Percentiles rank a stretch among this genome's conserved stretches.
Evolutionary conservation across 2,329 filamentous ascomycete species (phyloP).

Genomic region (Achaetomium macrosporum): DNA sequence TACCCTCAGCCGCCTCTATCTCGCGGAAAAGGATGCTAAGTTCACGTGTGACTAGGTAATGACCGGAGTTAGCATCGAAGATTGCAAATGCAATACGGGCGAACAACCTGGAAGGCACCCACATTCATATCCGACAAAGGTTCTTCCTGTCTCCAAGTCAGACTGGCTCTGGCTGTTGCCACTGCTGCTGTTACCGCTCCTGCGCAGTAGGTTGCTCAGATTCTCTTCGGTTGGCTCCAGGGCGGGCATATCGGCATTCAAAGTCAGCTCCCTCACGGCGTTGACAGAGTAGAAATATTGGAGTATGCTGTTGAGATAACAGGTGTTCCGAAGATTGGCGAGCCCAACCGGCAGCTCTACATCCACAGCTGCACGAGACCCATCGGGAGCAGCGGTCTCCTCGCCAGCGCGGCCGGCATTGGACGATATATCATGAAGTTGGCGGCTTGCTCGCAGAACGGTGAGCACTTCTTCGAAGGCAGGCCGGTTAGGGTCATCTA

Average conservation of each 20-base stretch:
- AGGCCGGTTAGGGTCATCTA: slow-evolving; percentile 10
- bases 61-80: background rate
- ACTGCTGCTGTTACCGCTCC: slow-evolving; percentile 36
- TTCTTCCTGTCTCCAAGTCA: slow-evolving; percentile 34
- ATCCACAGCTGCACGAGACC: slow-evolving; percentile 8
- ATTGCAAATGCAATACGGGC: background rate
- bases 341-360: slow-evolving; percentile 68
- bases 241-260: slow-evolving; percentile 66
- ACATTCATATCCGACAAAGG: slow-evolving; percentile 61
- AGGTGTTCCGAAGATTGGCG: slow-evolving; percentile 93
- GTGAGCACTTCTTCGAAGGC: slow-evolving; percentile 13
- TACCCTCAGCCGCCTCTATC: slow-evolving; percentile 57
- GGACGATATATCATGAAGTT: background rate
- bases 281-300: slow-evolving; percentile 92
- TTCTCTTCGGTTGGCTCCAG: slow-evolving; percentile 60
- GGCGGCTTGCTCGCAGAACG: slow-evolving; percentile 9
- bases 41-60: slow-evolving; percentile 61
- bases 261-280: slow-evolving; percentile 71
- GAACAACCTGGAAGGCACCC: slow-evolving; percentile 39
- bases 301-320: slow-evolving; percentile 92
- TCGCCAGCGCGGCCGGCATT: background rate
- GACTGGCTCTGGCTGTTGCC: slow-evolving; percentile 26
- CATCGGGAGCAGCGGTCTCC: background rate
- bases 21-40: slow-evolving; percentile 64
- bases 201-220: slow-evolving; percentile 67